A percentile compares a stretch with the other conserved stretches of the same genome.
phyloP scores from a whole-genome alignment of 176 grass and related monocot species.

The Saccharum officinarum region DNA sequence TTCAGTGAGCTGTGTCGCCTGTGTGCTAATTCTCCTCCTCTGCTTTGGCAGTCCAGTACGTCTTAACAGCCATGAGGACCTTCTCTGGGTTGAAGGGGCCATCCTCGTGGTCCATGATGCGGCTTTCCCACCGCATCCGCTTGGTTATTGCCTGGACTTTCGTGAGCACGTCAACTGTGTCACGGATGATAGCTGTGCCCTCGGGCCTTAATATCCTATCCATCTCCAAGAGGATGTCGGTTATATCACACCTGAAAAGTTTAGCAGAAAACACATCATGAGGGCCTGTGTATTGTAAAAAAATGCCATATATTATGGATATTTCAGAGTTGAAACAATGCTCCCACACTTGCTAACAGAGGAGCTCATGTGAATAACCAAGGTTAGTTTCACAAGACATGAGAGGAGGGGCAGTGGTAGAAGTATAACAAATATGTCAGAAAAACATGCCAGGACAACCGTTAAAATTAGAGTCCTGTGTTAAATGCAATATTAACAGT shows the following conservation, averaged over 20 bases:
- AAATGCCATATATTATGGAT: not conserved
- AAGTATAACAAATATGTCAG: not conserved
- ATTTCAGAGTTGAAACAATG: not conserved
- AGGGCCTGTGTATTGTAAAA: not conserved
- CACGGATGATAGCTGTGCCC: constrained; percentile 84
- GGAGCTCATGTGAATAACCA: not conserved
- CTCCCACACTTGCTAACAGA: not conserved
- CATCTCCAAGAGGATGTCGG: constrained; percentile 95
- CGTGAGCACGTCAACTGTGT: constrained; percentile 81
- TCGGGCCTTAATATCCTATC: constrained; percentile 91
- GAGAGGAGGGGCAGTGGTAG: not conserved
- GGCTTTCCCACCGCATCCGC: constrained; percentile 87
- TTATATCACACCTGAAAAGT: constrained; percentile 81
- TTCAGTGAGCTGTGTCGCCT: constrained; percentile 3
- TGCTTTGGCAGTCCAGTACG: constrained; percentile 73
- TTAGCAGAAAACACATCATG: not conserved
- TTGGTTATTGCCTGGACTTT: constrained; percentile 74
- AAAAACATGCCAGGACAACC: not conserved
- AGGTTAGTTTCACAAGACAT: not conserved
- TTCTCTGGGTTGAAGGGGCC: constrained; percentile 88
- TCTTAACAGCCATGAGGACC: constrained; percentile 82
- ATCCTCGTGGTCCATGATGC: constrained; percentile 85
- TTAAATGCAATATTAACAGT: not conserved
- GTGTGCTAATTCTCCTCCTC: constrained; percentile 45
- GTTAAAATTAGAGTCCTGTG: constrained; percentile 4